Evolutionary conservation across 2,329 filamentous ascomycete species (phyloP).

Genomic region (Cryphonectria japonica): DNA sequence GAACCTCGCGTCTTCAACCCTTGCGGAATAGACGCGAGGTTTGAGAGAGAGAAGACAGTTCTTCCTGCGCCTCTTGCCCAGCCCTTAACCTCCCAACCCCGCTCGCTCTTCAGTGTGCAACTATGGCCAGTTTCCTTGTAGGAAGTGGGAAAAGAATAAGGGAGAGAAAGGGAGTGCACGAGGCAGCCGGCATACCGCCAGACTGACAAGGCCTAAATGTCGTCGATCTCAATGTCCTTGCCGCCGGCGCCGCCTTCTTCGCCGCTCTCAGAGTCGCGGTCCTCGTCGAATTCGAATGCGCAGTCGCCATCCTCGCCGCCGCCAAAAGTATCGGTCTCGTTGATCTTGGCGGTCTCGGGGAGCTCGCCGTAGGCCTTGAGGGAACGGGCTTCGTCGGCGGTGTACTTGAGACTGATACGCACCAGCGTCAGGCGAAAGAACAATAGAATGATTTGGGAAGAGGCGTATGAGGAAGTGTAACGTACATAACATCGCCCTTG

Average conservation of each 20-base stretch:
- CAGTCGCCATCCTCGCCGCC: constrained; percentile 92
- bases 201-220: constrained; percentile 68
- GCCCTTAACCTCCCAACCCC: background rate
- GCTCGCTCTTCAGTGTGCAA: background rate
- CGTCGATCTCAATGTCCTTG: constrained; percentile 92
- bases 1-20: constrained; percentile 29
- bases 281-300: constrained; percentile 99
- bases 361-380: constrained; percentile 98
- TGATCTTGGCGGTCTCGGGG: constrained; percentile 98
- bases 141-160: background rate
- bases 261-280: constrained; percentile 67
- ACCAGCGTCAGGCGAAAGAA: background rate
- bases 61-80: constrained; percentile 36
- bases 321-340: constrained; percentile 95
- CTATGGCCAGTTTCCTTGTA: no score
- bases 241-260: constrained; percentile 60
- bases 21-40: constrained; percentile 34
- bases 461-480: background rate
- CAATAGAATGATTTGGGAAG: no score
- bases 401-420: constrained; percentile 74
- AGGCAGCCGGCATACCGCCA: background rate
- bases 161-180: background rate
- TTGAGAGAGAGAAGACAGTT: constrained; percentile 70
- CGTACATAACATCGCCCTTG: constrained; percentile 79
- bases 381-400: constrained; percentile 89